A percentile compares a stretch with the other conserved stretches of the same genome.
These are phyloP conservation scores for Xylaria hypoxylon DNA, from an alignment of 2,329 filamentous ascomycete genomes.

Conservation along the genomic window DNA sequence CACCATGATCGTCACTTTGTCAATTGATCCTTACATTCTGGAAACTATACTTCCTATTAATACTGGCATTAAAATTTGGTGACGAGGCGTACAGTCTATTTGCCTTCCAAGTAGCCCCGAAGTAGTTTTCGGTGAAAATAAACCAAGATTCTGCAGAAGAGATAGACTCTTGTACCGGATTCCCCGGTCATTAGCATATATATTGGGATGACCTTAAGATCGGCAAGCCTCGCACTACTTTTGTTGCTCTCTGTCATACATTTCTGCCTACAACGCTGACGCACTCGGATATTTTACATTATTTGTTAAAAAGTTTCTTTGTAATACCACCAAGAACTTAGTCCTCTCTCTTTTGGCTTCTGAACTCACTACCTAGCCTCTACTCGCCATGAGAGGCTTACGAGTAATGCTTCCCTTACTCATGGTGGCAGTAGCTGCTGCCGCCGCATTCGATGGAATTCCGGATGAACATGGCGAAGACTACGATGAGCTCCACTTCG, in stretches of 20 bases:
- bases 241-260: background rate
- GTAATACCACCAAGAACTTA: background rate
- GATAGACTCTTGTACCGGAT: background rate
- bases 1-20: background rate
- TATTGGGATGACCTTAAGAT: background rate
- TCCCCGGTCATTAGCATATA: background rate
- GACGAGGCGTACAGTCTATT: background rate
- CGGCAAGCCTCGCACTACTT: no score
- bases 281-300: background rate
- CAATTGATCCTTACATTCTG: background rate
- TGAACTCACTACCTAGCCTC: background rate
- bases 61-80: background rate
- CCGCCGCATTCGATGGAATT: background rate
- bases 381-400: slow-evolving; percentile 20
- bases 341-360: background rate
- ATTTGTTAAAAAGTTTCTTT: background rate
- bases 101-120: background rate
- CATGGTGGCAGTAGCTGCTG: background rate
- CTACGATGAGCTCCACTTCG: background rate
- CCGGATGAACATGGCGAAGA: background rate
- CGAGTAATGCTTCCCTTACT: slow-evolving; percentile 13
- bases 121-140: background rate
- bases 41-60: background rate
- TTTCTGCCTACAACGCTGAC: background rate
- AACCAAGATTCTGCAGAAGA: background rate